These are phyloP conservation scores for Lentinula sp. DNA, from an alignment of 768 basidiomycete species.

Conservation along the genomic window DNA sequence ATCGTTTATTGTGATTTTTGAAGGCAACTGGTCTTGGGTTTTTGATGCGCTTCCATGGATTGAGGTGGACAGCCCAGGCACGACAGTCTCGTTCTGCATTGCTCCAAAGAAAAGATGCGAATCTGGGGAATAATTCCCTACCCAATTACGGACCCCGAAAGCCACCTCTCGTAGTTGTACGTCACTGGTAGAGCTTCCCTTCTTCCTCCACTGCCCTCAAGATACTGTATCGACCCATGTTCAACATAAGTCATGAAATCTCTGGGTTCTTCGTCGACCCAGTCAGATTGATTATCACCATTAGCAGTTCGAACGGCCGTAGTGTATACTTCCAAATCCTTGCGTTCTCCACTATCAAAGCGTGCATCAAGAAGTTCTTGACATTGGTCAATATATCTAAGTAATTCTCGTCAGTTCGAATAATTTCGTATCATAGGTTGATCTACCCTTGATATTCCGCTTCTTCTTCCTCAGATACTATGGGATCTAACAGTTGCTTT, in stretches of 20 bases:
- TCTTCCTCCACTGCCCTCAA: slow-evolving; percentile 22
- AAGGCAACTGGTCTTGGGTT: too few relatives aligned
- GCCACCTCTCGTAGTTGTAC: slow-evolving; percentile 44
- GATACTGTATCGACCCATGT: slow-evolving; percentile 25
- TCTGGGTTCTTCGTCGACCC: slow-evolving; percentile 31
- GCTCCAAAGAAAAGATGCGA: background rate
- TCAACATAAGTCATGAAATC: slow-evolving; percentile 43
- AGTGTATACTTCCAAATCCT: slow-evolving; percentile 53
- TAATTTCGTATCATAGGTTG: background rate
- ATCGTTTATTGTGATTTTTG: too few relatives aligned
- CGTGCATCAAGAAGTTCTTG: slow-evolving; percentile 53
- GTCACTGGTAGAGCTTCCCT: slow-evolving; percentile 28
- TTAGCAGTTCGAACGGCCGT: slow-evolving; percentile 43
- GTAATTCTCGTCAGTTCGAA: background rate
- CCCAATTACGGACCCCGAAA: slow-evolving; percentile 5
- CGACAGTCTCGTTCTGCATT: background rate
- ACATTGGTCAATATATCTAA: slow-evolving; percentile 71
- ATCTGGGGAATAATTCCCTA: background rate
- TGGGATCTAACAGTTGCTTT: slow-evolving; percentile 50
- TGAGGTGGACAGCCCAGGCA: too few relatives aligned
- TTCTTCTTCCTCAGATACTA: slow-evolving; percentile 57
- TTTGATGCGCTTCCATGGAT: too few relatives aligned
- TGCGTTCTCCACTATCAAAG: slow-evolving; percentile 39
- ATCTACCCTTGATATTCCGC: slow-evolving; percentile 68
- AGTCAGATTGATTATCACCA: slow-evolving; percentile 27